Percentiles rank a stretch among this genome's conserved stretches.
phyloP scores from a whole-genome alignment of 2,329 filamentous ascomycete species.

The Aspergillus pseudoterreus region DNA sequence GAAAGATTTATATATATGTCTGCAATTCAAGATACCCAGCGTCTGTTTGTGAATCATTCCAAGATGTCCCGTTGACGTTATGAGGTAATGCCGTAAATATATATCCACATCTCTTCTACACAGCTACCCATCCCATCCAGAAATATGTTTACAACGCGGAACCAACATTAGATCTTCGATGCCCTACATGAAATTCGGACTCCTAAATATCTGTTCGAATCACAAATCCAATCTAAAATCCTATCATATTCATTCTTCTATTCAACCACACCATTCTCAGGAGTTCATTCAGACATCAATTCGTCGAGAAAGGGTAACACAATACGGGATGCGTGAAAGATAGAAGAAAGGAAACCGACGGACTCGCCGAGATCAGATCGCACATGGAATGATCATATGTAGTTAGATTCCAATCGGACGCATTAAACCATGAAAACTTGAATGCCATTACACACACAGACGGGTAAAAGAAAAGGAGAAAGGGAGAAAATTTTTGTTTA shows the following conservation, averaged over 20 bases:
- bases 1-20: neutral
- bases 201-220: too few relatives aligned
- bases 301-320: slow-evolving; percentile 17
- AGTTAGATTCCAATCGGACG: slow-evolving; percentile 22
- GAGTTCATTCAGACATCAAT: slow-evolving; percentile 17
- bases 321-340: slow-evolving; percentile 14
- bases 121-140: neutral
- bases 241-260: neutral
- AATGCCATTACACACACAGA: neutral
- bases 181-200: too few relatives aligned
- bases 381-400: slow-evolving; percentile 8
- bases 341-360: neutral
- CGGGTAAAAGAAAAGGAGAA: neutral
- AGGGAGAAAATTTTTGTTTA: slow-evolving; percentile 31
- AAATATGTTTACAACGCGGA: neutral
- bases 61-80: too few relatives aligned
- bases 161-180: too few relatives aligned
- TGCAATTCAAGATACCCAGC: neutral
- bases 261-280: slow-evolving; percentile 2
- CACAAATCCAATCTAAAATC: neutral
- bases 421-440: slow-evolving; percentile 17
- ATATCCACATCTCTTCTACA: neutral
- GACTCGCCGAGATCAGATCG: neutral
- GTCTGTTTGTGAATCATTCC: too few relatives aligned
- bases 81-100: neutral